These are phyloP conservation scores for Eimeria acervulina DNA, from an alignment of 169 alveolate genomes.

Conservation along the genomic window DNA sequence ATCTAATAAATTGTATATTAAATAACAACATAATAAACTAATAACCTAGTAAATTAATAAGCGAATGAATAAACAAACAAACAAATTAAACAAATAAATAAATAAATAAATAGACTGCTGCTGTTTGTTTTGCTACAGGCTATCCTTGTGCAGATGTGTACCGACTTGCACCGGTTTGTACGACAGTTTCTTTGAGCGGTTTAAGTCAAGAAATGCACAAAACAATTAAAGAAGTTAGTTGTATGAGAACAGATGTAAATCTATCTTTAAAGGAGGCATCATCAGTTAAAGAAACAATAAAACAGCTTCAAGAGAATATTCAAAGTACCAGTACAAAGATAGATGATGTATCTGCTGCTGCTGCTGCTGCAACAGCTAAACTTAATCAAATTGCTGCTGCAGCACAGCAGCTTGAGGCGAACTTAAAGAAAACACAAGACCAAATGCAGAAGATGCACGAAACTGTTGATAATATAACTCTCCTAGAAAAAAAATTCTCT, in stretches of 20 bases:
- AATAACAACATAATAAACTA: too few relatives aligned
- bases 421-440: not conserved
- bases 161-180: constrained; percentile 82
- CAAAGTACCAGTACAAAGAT: too few relatives aligned
- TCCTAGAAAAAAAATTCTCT: constrained; percentile 18
- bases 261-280: not conserved
- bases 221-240: constrained; percentile 21
- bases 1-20: too few relatives aligned
- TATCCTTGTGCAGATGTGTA: constrained; percentile 76
- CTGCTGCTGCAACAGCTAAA: too few relatives aligned
- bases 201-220: constrained; percentile 49
- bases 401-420: not conserved
- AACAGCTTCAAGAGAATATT: not conserved
- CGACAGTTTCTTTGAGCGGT: constrained; percentile 63
- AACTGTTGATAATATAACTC: not conserved
- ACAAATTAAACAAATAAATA: too few relatives aligned
- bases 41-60: not conserved
- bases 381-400: not conserved
- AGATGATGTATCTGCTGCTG: too few relatives aligned
- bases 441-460: not conserved
- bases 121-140: constrained; percentile 8
- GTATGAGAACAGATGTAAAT: constrained; percentile 9
- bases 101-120: too few relatives aligned
- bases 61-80: too few relatives aligned
- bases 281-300: not conserved